These are phyloP conservation scores for Aspergillus pseudoviridinutans DNA, from an alignment of 2,329 filamentous ascomycete species.

Conservation along the genomic window DNA sequence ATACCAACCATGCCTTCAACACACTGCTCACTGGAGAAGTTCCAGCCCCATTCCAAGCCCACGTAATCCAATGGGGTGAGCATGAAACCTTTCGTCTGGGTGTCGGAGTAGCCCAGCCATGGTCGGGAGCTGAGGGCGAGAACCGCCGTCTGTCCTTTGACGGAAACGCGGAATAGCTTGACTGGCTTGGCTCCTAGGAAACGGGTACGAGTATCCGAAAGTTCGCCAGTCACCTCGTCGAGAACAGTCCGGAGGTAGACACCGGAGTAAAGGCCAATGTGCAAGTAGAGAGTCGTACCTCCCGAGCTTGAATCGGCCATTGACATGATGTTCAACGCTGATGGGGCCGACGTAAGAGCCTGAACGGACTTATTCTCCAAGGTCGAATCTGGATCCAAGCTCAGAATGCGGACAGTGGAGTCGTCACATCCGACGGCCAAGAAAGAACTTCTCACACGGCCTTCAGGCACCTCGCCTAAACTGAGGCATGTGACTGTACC, in stretches of 20 bases:
- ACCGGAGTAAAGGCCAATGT: slow-evolving; percentile 92
- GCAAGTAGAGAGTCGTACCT: slow-evolving; percentile 83
- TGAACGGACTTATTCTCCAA: slow-evolving; percentile 93
- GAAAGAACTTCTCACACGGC: slow-evolving; percentile 83
- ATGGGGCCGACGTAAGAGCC: slow-evolving; percentile 84
- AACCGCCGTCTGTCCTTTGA: slow-evolving; percentile 78
- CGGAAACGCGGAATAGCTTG: slow-evolving; percentile 84
- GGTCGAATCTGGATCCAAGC: slow-evolving; percentile 82
- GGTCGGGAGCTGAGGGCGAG: slow-evolving; percentile 86
- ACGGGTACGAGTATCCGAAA: slow-evolving; percentile 90
- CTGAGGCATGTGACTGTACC: slow-evolving; percentile 95
- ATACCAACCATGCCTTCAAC: slow-evolving; percentile 92
- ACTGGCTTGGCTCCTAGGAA: slow-evolving; percentile 90
- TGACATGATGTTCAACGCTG: slow-evolving; percentile 82
- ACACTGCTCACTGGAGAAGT: slow-evolving; percentile 93
- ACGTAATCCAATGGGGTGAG: slow-evolving; percentile 88
- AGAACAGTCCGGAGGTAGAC: slow-evolving; percentile 93
- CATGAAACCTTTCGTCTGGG: slow-evolving; percentile 81
- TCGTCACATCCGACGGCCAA: slow-evolving; percentile 96
- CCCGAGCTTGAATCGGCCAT: slow-evolving; percentile 94
- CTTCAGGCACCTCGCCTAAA: slow-evolving; percentile 86
- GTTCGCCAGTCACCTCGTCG: slow-evolving; percentile 90
- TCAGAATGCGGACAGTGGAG: slow-evolving; percentile 88
- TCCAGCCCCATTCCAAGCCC: slow-evolving; percentile 89
- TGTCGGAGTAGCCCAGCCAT: slow-evolving; percentile 94